Conservation (phyloP, 2,329 filamentous ascomycete species). For the Fusarium mexicanum region DNA sequence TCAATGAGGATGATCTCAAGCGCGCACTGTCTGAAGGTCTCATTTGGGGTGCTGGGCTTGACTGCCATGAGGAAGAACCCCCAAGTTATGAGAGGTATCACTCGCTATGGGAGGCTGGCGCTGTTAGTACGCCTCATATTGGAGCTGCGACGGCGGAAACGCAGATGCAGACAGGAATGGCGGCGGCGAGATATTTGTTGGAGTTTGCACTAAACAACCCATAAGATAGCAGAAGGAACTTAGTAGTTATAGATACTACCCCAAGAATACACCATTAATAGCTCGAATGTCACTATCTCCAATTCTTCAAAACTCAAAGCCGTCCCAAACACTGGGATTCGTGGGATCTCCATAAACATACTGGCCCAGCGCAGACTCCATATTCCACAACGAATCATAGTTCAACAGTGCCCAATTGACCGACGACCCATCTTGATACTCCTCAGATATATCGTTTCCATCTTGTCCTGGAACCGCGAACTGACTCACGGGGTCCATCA, state of each 20-base stretch:
- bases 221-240: not conserved
- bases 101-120: slow-evolving; percentile 47
- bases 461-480: not conserved
- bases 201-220: slow-evolving; percentile 24
- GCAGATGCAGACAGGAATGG: slow-evolving; percentile 44
- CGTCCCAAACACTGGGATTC: slow-evolving; percentile 1
- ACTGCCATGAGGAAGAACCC: slow-evolving; percentile 53
- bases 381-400: slow-evolving; percentile 25
- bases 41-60: slow-evolving; percentile 53
- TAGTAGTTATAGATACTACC: not conserved
- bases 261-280: not conserved
- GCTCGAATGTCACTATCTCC: not conserved
- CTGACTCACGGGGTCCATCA: not conserved
- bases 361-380: slow-evolving; percentile 22
- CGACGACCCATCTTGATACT: not conserved
- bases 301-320: not conserved
- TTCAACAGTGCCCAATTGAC: slow-evolving; percentile 17
- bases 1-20: slow-evolving; percentile 50
- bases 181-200: slow-evolving; percentile 37
- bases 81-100: slow-evolving; percentile 49
- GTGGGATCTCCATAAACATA: slow-evolving; percentile 24
- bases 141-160: slow-evolving; percentile 54
- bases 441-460: fast-evolving
- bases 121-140: slow-evolving; percentile 56
- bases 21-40: slow-evolving; percentile 46